Evolutionary conservation across 768 basidiomycete genomes (phyloP), one percentile per base, ranked within the genome.

Genomic region (Tricholoma sp.): DNA sequence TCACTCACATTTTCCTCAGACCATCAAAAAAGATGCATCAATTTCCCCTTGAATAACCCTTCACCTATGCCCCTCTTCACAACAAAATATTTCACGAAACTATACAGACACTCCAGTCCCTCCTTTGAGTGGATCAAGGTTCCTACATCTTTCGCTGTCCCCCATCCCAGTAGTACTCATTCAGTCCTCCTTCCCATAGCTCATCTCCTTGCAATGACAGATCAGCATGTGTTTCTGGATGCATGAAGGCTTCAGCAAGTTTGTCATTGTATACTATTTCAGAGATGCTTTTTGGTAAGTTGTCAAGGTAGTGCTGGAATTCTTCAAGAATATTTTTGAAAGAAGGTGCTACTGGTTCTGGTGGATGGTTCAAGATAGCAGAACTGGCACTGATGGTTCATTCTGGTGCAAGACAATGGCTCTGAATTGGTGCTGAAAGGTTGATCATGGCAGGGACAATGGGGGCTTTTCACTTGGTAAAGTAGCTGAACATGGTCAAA

Each of bases 1-100:
- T n/a, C n/a, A n/a, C n/a, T 59, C 45, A 61, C 62, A 57, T 52
- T 42, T 20, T 47, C 44, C 63, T 42, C n/a, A 65, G 45, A 5
- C 50, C 64, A 28, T 59, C 41, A n/a, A 11, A 66, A 57, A 9
- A 70, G 55, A 12, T 42, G 42, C 6, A 17, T n/a, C 12, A 70
- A 47, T 53, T 69, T 68, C 10, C 66, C 66, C 53, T 69, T 57
- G 58, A 70, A 66, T 31, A 69, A 48, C 9, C 50, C 63, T 24
- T 57, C 60, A 31, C 48, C 58, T 1, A 70, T 62, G n/a, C 64
- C 61, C 6, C 60, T 45, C 42, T 59, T 52, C 7, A 29, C 50
- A 3, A 66, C 52, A 54, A 69, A 66, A 57, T 66, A 64, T 18
- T 53, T 45, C 41, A 67, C 55, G 20, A 69, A 65, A 2, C 34